Evolutionary conservation across 495 filamentous ascomycete genomes (phyloP).

Genomic region (Apiosordaria backusii): DNA sequence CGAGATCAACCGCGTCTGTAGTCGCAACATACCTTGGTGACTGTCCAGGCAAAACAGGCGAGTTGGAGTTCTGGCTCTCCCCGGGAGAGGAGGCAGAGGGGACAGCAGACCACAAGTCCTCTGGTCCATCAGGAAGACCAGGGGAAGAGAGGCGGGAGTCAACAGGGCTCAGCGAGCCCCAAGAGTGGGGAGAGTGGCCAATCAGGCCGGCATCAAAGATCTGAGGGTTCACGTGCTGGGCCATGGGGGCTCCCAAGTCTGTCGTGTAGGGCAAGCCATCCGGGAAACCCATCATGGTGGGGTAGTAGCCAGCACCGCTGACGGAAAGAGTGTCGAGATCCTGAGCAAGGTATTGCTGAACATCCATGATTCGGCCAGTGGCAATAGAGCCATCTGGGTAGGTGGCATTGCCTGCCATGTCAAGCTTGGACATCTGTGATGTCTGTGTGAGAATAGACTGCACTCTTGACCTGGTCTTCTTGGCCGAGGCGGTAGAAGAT

Average conservation of each 20-base stretch:
- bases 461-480: constrained; percentile 44
- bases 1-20: constrained; percentile 11
- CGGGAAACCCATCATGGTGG: constrained; percentile 36
- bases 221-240: constrained; percentile 46
- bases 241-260: constrained; percentile 36
- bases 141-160: constrained; percentile 49
- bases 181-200: constrained; percentile 44
- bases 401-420: constrained; percentile 46
- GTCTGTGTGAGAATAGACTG: constrained; percentile 43
- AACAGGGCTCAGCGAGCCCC: constrained; percentile 48
- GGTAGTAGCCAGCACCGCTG: constrained; percentile 35
- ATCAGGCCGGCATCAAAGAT: constrained; percentile 44
- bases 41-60: constrained; percentile 44
- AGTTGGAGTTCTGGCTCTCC: constrained; percentile 45
- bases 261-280: constrained; percentile 44
- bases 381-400: constrained; percentile 29
- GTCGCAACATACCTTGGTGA: constrained; percentile 48
- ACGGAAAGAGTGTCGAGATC: constrained; percentile 44
- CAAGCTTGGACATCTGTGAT: constrained; percentile 47
- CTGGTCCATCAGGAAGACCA: constrained; percentile 41
- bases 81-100: constrained; percentile 41
- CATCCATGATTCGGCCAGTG: constrained; percentile 42
- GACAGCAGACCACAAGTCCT: constrained; percentile 45
- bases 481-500: constrained; percentile 33
- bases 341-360: constrained; percentile 43